Percentiles rank a stretch among this genome's conserved stretches.
These are phyloP conservation scores for Brassica carinata DNA, from an alignment of 345 rosid species.

Conservation along the genomic window DNA sequence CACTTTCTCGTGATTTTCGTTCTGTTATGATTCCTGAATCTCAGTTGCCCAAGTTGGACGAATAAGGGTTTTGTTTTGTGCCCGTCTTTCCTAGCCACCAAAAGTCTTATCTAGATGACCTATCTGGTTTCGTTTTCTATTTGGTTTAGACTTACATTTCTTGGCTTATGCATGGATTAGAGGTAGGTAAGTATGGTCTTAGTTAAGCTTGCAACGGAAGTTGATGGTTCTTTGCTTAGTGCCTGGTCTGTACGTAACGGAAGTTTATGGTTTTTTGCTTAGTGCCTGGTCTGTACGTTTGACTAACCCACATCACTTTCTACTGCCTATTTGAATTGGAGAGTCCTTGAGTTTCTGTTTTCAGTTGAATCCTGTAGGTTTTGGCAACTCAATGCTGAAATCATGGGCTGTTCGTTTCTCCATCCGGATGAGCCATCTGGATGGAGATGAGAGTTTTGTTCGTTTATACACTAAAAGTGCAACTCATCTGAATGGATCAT, in stretches of 20 bases:
- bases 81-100: background rate
- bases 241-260: too few relatives aligned
- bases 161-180: constrained; percentile 1
- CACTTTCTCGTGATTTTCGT: too few relatives aligned
- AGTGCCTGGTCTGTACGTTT: background rate
- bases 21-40: background rate
- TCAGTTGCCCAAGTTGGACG: background rate
- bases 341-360: background rate
- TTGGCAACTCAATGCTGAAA: background rate
- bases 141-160: too few relatives aligned
- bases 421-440: too few relatives aligned
- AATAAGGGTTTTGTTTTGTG: constrained; percentile 1
- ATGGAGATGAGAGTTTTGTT: too few relatives aligned
- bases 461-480: too few relatives aligned
- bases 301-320: background rate
- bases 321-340: background rate
- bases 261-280: background rate
- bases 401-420: too few relatives aligned
- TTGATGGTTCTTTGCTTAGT: too few relatives aligned
- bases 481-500: too few relatives aligned
- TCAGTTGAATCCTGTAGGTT: background rate
- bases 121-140: too few relatives aligned
- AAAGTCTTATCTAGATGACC: too few relatives aligned
- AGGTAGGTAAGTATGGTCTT: background rate
- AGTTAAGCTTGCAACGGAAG: background rate